Evolutionary conservation across 2,329 filamentous ascomycete genomes (phyloP).

Genomic region (Xylaria sp.): DNA sequence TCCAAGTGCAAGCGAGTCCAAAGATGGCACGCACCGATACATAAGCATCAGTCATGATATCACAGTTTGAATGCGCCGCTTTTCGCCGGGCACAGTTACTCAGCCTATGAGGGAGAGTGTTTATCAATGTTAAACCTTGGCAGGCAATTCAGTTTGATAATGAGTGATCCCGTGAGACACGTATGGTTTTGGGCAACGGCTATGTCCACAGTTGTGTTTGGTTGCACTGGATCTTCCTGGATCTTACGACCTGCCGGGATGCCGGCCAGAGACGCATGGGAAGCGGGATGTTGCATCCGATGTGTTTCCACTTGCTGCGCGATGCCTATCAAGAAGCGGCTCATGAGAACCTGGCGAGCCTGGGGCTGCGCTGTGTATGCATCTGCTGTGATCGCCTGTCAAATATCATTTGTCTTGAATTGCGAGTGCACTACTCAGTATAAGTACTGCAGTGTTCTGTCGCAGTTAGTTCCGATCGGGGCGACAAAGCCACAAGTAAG

Average conservation of each 20-base stretch:
- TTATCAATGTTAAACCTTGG: neutral
- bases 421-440: neutral
- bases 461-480: neutral
- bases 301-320: slow-evolving; percentile 23
- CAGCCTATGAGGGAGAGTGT: neutral
- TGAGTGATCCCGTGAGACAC: neutral
- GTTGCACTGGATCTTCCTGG: slow-evolving; percentile 18
- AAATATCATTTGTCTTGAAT: neutral
- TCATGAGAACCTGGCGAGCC: neutral
- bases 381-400: neutral
- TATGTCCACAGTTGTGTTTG: slow-evolving; percentile 5
- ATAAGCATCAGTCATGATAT: neutral
- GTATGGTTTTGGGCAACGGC: neutral
- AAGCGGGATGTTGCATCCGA: slow-evolving; percentile 10
- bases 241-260: slow-evolving; percentile 14
- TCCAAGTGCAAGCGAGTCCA: neutral
- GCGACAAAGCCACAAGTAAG: neutral
- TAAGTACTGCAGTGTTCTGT: neutral
- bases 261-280: neutral
- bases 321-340: neutral
- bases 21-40: neutral
- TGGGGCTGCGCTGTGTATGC: neutral
- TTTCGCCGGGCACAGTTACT: neutral
- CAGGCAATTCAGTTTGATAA: slow-evolving; percentile 7
- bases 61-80: neutral